Evolutionary conservation across 345 rosid genomes (phyloP), one percentile per base, ranked within the genome.

Genomic region (Eucalyptus camaldulensis): DNA sequence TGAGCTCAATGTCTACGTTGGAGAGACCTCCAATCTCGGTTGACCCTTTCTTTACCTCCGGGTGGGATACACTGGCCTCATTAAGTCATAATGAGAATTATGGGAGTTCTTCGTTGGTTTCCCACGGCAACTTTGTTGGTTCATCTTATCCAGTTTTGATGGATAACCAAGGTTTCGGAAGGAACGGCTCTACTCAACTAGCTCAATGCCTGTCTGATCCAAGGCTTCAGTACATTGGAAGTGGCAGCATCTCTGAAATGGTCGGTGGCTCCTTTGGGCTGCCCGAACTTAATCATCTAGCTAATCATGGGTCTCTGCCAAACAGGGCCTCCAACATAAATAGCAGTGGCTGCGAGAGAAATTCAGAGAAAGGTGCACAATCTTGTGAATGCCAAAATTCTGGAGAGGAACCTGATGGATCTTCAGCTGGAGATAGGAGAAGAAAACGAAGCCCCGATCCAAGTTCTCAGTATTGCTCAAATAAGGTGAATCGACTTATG

Each of bases 41-140:
- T 76, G 95, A 94, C 88, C 92, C 95, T 88, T 96, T 94, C 93
- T 96, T 94, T 92, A 91, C 94, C 92, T 90, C 99, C 86, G 91
- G 95, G 90, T 97, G 99, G 99, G 98, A 96, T 93, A 94, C 94
- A 40, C 89, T 95, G 80, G 94, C 91, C 88, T 92, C 95, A 25
- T 85, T 94, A 85, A 89, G 91, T 88, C 95, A 91, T 87, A 93
- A 91, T 81, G 86, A 72, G 90, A 93, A 86, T 88, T 92, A 91
- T 86, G 95, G 94, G 72, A 92, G 93, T 72, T 93, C 96, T 86
- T 91, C 97, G 40, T 88, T 94, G 89, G 95, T 95, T 87, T 91
- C 93, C 90, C 95, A 91, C 58, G 80, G 86, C 89, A 97, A 94
- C 88, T 95, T 93, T 90, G 89, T 93, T 33, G 92, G 90, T 90